Base-by-base conservation (phyloP, 1,284 basidiomycete genomes). In the Ustilago curta region DNA sequence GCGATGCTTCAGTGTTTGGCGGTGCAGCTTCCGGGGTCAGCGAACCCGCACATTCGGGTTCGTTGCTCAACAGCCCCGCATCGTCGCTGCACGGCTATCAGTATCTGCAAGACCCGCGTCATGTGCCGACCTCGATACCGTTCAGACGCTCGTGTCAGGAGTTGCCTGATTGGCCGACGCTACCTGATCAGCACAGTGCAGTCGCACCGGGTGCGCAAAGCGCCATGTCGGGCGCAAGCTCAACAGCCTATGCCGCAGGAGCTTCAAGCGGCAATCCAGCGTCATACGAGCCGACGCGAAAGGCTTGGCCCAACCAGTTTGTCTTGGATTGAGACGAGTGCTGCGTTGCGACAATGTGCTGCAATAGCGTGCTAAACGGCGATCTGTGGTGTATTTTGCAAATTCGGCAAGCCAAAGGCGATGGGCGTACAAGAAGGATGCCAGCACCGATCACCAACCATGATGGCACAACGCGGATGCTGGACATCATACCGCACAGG, bases 21-120 rank as follows among this genome's bases (percentile, higher is more conserved):
- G 45, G 54, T 29, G 25, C 37, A 12, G 53, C 49, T 23, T 62
- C 62, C 1, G 62, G 63, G 3, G 39, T 57, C 39, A 67, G 59
- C 47, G 72, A 76, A 18, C 60, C 63, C 18, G 39, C 60, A 0
- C 54, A 65, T 31, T 58, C 63, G 3, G 48, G 49, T 7, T 76
- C 69, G 14, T 51, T 72, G 51, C 57, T 67, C 47, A 76, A 76
- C 62, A 76, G 73, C 51, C 73, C 73, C 1, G 71, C 66, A 19
- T 68, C 64, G 4, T 72, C 73, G 8, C 21, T 72, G 23, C 73
- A 72, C 21, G 73, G 64, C n/a, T 72, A 68, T 40, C 56, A 64
- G 29, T 68, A 63, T 35, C 29, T 61, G 16, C 64, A 59, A 44
- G 59, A 66, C 18, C 65, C 65, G 40, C 69, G 68, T 40, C 61